phyloP scores from a whole-genome alignment of 768 basidiomycete species.

The Mycena vulgaris region DNA sequence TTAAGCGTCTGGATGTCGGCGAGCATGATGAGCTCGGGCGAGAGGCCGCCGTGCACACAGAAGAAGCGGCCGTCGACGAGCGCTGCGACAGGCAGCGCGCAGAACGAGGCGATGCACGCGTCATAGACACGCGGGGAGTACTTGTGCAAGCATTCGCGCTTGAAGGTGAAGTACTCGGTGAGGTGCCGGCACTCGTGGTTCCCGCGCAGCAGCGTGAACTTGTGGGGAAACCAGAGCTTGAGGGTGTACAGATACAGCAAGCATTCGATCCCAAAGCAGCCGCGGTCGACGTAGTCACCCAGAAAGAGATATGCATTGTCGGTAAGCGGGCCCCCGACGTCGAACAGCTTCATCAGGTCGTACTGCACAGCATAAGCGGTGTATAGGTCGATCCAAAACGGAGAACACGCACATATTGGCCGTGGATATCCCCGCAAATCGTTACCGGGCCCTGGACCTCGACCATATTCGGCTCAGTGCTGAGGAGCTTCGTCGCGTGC shows the following conservation, averaged over 20 bases:
- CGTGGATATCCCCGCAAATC: conserved; percentile 97
- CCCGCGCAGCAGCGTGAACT: conserved; percentile 88
- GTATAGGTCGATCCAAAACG: neutral
- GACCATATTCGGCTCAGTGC: conserved; percentile 88
- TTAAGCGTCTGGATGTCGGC: conserved; percentile 89
- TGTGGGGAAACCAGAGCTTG: conserved; percentile 91
- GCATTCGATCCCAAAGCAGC: conserved; percentile 93
- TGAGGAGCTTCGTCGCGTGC: conserved; percentile 75
- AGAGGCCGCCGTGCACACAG: conserved; percentile 97
- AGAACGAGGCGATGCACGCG: conserved; percentile 92
- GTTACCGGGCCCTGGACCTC: conserved; percentile 92
- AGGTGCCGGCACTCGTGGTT: conserved; percentile 98
- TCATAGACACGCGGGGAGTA: conserved; percentile 91
- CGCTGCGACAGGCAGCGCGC: conserved; percentile 90
- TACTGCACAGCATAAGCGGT: conserved; percentile 68
- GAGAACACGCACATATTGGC: conserved; percentile 87
- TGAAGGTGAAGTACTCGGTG: conserved; percentile 98
- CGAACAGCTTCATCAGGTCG: conserved; percentile 98
- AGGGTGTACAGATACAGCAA: conserved; percentile 93
- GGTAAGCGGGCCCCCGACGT: conserved; percentile 88
- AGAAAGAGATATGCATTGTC: conserved; percentile 94
- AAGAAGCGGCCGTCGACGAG: conserved; percentile 96
- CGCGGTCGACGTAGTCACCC: conserved; percentile 98
- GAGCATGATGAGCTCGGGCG: conserved; percentile 86
- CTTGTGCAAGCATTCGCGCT: conserved; percentile 96